Percentiles rank a stretch among this genome's conserved stretches.
Conservation (phyloP, 108 stramenopile species). For the Fragilariopsis cylindrus region DNA sequence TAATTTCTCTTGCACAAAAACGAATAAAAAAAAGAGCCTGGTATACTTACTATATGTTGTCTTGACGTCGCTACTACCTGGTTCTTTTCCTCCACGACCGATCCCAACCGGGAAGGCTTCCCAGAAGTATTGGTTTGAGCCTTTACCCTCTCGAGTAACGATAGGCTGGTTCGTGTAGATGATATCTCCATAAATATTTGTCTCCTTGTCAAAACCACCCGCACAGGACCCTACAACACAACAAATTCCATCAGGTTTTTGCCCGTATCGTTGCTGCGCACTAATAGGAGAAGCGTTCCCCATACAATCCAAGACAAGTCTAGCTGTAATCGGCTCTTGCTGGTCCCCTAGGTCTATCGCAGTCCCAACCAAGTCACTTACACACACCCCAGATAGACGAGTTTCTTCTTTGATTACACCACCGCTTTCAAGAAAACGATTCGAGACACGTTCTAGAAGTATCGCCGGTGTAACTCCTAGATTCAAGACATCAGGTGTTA, state of each 20-base stretch:
- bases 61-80: constrained; percentile 70
- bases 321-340: constrained; percentile 65
- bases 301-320: constrained; percentile 93
- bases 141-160: constrained; percentile 41
- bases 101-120: constrained; percentile 94
- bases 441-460: constrained; percentile 56
- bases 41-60: constrained; percentile 62
- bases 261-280: constrained; percentile 77
- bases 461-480: constrained; percentile 72
- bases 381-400: constrained; percentile 66
- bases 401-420: constrained; percentile 65
- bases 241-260: constrained; percentile 89
- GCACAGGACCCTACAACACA: constrained; percentile 89
- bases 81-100: constrained; percentile 60
- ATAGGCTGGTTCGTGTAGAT: constrained; percentile 91
- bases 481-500: constrained; percentile 76
- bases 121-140: constrained; percentile 93
- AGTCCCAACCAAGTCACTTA: constrained; percentile 67
- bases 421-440: constrained; percentile 56
- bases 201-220: constrained; percentile 73
- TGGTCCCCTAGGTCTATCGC: constrained; percentile 76
- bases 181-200: constrained; percentile 86
- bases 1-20: background rate
- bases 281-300: constrained; percentile 91
- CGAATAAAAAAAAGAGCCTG: background rate